Conservation (phyloP, 305 asterid genomes). For the Lippia alba region DNA sequence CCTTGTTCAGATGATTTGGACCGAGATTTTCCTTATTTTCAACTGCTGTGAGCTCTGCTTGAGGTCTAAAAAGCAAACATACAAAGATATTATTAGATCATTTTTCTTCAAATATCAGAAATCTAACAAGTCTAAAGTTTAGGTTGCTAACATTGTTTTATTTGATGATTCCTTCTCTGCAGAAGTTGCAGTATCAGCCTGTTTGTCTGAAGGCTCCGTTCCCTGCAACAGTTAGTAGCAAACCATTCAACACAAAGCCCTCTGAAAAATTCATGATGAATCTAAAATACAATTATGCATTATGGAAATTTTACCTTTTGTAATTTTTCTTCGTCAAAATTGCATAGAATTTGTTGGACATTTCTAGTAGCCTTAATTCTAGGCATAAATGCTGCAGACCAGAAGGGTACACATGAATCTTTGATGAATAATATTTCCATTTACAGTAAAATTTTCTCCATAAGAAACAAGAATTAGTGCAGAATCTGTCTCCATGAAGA, state of each 20-base stretch:
- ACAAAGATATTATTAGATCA: conserved; percentile 13
- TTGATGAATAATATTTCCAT: background rate
- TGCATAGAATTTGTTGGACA: conserved; percentile 65
- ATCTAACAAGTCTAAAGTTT: background rate
- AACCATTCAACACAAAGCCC: background rate
- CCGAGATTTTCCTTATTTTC: conserved; percentile 45
- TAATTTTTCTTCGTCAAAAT: conserved; percentile 58
- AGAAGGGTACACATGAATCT: conserved; percentile 28
- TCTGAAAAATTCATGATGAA: background rate
- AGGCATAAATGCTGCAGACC: conserved; percentile 79
- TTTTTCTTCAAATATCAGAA: conserved; percentile 5
- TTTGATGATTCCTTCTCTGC: conserved; percentile 44
- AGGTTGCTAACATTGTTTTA: conserved; percentile 44
- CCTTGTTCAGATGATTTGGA: conserved; percentile 29
- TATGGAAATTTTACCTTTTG: conserved; percentile 47
- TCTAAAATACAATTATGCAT: background rate
- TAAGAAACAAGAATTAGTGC: too few relatives aligned
- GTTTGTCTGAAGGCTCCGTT: conserved; percentile 37
- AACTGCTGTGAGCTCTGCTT: conserved; percentile 32
- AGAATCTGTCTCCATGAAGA: too few relatives aligned
- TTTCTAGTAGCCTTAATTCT: conserved; percentile 74
- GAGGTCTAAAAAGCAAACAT: conserved; percentile 33
- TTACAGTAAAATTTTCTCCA: too few relatives aligned
- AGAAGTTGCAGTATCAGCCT: conserved; percentile 35
- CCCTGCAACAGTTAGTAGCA: conserved; percentile 43